These are phyloP conservation scores for Schizochytrium sp. DNA, from an alignment of 108 stramenopile genomes.

Conservation along the genomic window DNA sequence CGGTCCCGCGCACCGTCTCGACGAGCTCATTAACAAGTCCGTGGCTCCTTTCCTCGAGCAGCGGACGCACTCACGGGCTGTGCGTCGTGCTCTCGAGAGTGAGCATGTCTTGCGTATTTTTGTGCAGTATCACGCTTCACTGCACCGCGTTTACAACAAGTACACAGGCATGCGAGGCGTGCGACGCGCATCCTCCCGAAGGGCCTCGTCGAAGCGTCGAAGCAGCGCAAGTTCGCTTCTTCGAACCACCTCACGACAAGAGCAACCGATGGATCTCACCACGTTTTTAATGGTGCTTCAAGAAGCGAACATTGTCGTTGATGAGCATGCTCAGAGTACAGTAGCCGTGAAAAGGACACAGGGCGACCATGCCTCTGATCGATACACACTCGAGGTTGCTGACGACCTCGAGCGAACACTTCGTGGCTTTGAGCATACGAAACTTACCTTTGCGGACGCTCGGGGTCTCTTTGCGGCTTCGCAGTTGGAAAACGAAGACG, in stretches of 20 bases:
- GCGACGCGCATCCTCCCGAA: not conserved
- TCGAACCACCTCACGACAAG: not conserved
- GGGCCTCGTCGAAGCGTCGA: not conserved
- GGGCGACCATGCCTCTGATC: too few species aligned
- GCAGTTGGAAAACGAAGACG: not conserved
- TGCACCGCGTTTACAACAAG: not conserved
- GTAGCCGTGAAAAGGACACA: too few species aligned
- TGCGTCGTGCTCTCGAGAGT: not conserved
- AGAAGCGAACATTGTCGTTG: not conserved
- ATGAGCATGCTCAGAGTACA: not conserved
- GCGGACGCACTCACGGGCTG: not conserved
- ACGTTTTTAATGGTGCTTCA: not conserved
- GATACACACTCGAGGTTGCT: too few species aligned
- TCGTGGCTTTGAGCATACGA: too few species aligned
- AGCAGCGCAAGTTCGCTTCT: not conserved
- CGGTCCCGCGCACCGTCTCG: not conserved
- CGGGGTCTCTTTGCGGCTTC: not conserved
- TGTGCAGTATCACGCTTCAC: not conserved
- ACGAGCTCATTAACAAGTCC: not conserved
- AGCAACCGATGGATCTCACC: not conserved
- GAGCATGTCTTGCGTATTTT: not conserved
- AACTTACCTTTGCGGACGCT: not conserved
- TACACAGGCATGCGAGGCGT: not conserved
- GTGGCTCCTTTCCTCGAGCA: not conserved
- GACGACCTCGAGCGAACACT: too few species aligned